A percentile compares a stretch with the other conserved stretches of the same genome.
These are phyloP conservation scores for Hypoxylon sp. DNA, from an alignment of 2,329 filamentous ascomycete species.

Conservation along the genomic window DNA sequence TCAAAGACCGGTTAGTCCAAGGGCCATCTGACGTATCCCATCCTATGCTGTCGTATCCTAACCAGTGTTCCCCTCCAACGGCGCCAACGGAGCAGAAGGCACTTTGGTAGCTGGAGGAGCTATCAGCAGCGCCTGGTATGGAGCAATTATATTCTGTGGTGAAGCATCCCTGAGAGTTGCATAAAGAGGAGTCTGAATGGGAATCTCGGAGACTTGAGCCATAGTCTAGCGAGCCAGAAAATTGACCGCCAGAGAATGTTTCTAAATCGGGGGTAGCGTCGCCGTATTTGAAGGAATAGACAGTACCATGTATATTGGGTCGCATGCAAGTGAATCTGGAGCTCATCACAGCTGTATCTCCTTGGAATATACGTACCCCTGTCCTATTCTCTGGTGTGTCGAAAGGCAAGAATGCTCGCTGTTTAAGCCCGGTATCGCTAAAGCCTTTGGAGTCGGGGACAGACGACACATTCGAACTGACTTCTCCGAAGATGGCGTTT, in stretches of 20 bases:
- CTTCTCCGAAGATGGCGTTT: neutral
- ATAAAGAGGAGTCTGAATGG: neutral
- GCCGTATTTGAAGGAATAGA: neutral
- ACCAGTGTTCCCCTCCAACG: neutral
- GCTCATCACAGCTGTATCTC: neutral
- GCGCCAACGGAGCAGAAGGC: neutral
- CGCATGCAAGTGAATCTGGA: constrained; percentile 1
- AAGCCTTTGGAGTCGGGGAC: constrained; percentile 3
- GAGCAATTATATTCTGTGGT: neutral
- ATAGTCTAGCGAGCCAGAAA: neutral
- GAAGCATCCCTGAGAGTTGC: neutral
- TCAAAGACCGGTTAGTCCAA: neutral
- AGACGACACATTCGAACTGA: neutral
- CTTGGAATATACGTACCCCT: neutral
- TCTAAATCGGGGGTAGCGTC: neutral
- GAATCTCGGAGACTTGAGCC: constrained; percentile 1
- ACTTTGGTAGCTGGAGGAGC: neutral
- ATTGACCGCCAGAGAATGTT: neutral
- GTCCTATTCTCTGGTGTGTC: neutral
- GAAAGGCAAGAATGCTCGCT: constrained; percentile 1
- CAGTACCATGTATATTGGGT: neutral
- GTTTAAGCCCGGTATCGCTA: constrained; percentile 7
- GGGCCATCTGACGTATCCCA: neutral
- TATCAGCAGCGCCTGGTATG: neutral
- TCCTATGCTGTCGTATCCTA: neutral